phyloP scores from a whole-genome alignment of 768 basidiomycete genomes.

The Lentinula sp. region DNA sequence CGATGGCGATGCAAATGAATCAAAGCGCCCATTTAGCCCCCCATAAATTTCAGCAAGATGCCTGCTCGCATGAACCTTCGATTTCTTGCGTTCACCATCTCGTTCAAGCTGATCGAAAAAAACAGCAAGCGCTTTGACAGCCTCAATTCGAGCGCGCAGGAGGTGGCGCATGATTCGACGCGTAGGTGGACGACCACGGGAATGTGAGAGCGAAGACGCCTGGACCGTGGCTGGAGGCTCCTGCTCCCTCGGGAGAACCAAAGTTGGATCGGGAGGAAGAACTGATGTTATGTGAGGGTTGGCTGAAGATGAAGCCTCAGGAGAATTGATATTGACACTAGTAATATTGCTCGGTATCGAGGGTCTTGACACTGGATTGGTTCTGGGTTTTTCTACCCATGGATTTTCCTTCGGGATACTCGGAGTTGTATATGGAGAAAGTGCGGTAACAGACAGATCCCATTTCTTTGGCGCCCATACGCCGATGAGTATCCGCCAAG shows the following conservation, averaged over 20 bases:
- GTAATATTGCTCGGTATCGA: conserved; percentile 11
- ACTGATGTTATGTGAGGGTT: conserved; percentile 11
- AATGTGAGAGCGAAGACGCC: conserved; percentile 11
- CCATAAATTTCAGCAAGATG: conserved; percentile 47
- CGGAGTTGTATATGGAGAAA: conserved; percentile 69
- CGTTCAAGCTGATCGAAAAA: conserved; percentile 64
- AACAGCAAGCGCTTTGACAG: conserved; percentile 64
- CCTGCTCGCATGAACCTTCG: conserved; percentile 28
- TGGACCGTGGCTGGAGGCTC: conserved; percentile 31
- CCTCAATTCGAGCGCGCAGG: conserved; percentile 78
- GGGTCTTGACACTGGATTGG: conserved; percentile 12
- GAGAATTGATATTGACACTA: neutral
- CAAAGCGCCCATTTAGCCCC: conserved; percentile 19
- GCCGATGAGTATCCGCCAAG: conserved; percentile 96
- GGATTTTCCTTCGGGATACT: conserved; percentile 54
- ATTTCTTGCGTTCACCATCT: conserved; percentile 29
- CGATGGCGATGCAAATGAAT: neutral
- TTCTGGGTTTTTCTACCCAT: conserved; percentile 55
- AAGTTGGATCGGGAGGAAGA: conserved; percentile 14
- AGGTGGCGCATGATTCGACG: conserved; percentile 87
- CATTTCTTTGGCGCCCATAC: conserved; percentile 85
- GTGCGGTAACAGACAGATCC: conserved; percentile 73
- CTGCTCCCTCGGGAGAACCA: conserved; percentile 16
- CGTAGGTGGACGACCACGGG: conserved; percentile 56
- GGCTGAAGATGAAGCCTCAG: conserved; percentile 10